phyloP scores from a whole-genome alignment of 2,329 filamentous ascomycete species.

The Didymella arachidicola region DNA sequence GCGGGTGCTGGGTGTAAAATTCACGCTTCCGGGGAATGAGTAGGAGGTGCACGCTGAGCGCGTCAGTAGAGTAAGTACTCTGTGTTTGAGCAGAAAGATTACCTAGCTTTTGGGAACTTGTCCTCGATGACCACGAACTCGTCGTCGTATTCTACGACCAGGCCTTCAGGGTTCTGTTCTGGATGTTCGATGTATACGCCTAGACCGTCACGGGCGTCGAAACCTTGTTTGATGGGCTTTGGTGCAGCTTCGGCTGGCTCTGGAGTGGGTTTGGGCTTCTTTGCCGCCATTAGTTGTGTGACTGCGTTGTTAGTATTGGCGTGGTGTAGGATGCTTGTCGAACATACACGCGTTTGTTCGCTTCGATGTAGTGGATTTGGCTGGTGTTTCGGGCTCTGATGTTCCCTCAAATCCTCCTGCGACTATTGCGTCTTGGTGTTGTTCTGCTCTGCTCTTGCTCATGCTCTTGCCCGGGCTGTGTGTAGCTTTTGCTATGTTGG shows the following conservation, averaged over 20 bases:
- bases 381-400: neutral
- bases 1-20: conserved; percentile 73
- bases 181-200: conserved; percentile 72
- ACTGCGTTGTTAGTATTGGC: conserved; percentile 48
- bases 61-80: too few species aligned
- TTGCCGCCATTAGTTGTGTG: conserved; percentile 57
- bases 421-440: conserved; percentile 6
- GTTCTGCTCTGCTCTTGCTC: conserved; percentile 14
- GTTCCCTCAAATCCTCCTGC: conserved; percentile 11
- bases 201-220: conserved; percentile 65
- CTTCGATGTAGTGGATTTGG: conserved; percentile 23
- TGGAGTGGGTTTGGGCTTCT: conserved; percentile 45
- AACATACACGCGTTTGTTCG: conserved; percentile 51
- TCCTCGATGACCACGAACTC: conserved; percentile 81
- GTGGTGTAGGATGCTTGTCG: neutral
- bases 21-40: conserved; percentile 77
- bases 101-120: conserved; percentile 75
- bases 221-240: conserved; percentile 21
- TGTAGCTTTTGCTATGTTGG: conserved; percentile 2
- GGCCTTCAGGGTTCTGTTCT: conserved; percentile 63
- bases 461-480: neutral
- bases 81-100: too few species aligned
- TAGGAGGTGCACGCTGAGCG: conserved; percentile 74
- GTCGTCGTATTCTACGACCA: conserved; percentile 72
- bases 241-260: conserved; percentile 13